Conservation (phyloP, 768 basidiomycete genomes). For the Hypsizygus marmoreus region DNA sequence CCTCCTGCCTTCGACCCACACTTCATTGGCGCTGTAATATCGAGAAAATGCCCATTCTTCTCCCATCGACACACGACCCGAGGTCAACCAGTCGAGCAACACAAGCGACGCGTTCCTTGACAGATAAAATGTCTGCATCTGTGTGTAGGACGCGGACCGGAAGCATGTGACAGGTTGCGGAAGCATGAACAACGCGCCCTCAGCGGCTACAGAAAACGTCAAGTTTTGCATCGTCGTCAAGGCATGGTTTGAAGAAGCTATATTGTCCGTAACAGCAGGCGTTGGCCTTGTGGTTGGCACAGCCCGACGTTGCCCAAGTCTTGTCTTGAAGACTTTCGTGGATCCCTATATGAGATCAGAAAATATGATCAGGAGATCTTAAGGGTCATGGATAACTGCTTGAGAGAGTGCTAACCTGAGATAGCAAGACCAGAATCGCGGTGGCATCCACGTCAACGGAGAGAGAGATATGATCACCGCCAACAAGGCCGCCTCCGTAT, state of each 20-base stretch:
- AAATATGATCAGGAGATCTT: background rate
- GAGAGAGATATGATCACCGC: conserved; percentile 75
- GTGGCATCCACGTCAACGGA: conserved; percentile 57
- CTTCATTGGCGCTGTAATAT: conserved; percentile 86
- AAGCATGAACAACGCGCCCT: conserved; percentile 72
- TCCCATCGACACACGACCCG: conserved; percentile 77
- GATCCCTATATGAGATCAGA: conserved; percentile 58
- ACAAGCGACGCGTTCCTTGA: conserved; percentile 61
- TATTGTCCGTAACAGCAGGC: background rate
- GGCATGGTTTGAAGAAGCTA: background rate
- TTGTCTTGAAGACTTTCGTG: conserved; percentile 91
- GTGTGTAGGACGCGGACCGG: conserved; percentile 77
- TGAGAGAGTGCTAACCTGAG: conserved; percentile 65
- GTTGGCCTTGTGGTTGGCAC: conserved; percentile 18
- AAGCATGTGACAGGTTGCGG: conserved; percentile 96
- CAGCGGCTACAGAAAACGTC: conserved; percentile 52
- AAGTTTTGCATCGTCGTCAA: conserved; percentile 62
- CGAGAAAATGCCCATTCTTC: conserved; percentile 90
- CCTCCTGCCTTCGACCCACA: conserved; percentile 64
- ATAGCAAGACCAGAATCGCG: conserved; percentile 70
- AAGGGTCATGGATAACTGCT: background rate
- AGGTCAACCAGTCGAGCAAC: conserved; percentile 90
- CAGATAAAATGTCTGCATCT: conserved; percentile 79
- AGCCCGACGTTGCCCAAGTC: conserved; percentile 59
- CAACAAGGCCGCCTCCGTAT: conserved; percentile 92